Percentiles rank a stretch among this genome's conserved stretches.
Evolutionary conservation across 257 asterid genomes (phyloP).

Genomic region (Jacaranda copaia): DNA sequence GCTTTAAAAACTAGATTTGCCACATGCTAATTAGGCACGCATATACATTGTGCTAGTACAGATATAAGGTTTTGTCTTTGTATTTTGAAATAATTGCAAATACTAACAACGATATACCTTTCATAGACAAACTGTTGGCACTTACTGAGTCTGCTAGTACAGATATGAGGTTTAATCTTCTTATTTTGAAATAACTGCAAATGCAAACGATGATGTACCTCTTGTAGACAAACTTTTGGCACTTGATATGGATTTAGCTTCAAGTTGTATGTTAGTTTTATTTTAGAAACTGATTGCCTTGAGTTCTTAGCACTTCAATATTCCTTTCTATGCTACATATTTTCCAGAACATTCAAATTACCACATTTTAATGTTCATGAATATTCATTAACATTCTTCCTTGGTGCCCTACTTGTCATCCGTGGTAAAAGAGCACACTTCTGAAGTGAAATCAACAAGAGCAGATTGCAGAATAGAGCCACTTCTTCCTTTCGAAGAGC

Average conservation of each 20-base stretch:
- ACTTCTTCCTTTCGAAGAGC: slow-evolving; percentile 79
- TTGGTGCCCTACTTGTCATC: slow-evolving; percentile 63
- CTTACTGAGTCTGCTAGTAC: too few species aligned
- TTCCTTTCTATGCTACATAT: slow-evolving; percentile 12
- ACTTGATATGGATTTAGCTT: slow-evolving; percentile 13
- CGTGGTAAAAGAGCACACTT: slow-evolving; percentile 50
- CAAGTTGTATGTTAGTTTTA: slow-evolving; percentile 13
- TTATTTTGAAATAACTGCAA: slow-evolving; percentile 17
- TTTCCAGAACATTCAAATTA: slow-evolving; percentile 25
- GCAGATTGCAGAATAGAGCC: slow-evolving; percentile 49
- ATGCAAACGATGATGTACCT: not conserved
- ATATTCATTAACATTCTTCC: slow-evolving; percentile 38
- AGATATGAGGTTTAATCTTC: too few species aligned
- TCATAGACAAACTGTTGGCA: too few species aligned
- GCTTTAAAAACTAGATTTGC: too few species aligned
- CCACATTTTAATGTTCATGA: too few species aligned
- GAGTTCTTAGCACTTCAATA: slow-evolving; percentile 17
- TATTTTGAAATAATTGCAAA: too few species aligned
- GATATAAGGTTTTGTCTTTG: too few species aligned
- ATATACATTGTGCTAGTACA: too few species aligned
- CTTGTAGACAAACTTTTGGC: slow-evolving; percentile 9
- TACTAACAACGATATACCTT: too few species aligned
- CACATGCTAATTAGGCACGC: too few species aligned
- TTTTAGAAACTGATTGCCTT: slow-evolving; percentile 24
- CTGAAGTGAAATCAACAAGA: slow-evolving; percentile 58